Evolutionary conservation across 1,284 basidiomycete genomes (phyloP).

Genomic region (Sporisorium exsertum): DNA sequence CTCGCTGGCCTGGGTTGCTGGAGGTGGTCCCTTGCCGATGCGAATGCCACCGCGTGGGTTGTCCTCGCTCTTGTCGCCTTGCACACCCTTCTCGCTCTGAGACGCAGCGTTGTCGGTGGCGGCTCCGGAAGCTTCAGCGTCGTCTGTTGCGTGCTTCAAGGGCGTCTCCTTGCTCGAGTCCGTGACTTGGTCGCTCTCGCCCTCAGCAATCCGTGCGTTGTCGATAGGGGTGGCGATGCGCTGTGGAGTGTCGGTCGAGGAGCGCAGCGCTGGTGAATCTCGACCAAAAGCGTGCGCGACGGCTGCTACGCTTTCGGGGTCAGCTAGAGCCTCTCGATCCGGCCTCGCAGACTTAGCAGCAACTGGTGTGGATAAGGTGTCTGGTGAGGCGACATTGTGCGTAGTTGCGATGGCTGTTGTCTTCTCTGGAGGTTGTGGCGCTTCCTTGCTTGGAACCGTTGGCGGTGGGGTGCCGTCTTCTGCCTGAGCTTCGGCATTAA

Average conservation of each 20-base stretch:
- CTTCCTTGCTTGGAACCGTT: constrained; percentile 22
- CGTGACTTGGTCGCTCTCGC: background rate
- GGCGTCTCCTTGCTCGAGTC: background rate
- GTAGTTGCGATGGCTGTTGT: background rate
- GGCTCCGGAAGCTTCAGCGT: background rate
- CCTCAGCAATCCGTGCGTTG: background rate
- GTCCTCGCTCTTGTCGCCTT: background rate
- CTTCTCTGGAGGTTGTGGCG: constrained; percentile 19
- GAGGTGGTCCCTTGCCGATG: constrained; percentile 62
- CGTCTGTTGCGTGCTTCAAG: background rate
- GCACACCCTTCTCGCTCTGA: background rate
- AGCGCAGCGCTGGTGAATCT: constrained; percentile 39
- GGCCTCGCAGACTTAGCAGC: background rate
- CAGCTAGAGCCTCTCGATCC: constrained; percentile 37
- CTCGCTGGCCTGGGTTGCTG: constrained; percentile 50
- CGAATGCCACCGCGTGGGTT: constrained; percentile 32
- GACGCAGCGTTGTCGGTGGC: background rate
- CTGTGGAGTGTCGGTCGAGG: constrained; percentile 26
- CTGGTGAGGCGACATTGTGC: background rate
- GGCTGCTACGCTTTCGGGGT: constrained; percentile 48
- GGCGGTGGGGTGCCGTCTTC: constrained; percentile 17
- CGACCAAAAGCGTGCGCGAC: constrained; percentile 54
- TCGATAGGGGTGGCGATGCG: constrained; percentile 22
- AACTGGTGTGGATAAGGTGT: constrained; percentile 9
- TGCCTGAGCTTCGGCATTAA: background rate